Conservation (phyloP, 371 early-diverging fungal genomes). For the Zopfochytrium polystomum region DNA sequence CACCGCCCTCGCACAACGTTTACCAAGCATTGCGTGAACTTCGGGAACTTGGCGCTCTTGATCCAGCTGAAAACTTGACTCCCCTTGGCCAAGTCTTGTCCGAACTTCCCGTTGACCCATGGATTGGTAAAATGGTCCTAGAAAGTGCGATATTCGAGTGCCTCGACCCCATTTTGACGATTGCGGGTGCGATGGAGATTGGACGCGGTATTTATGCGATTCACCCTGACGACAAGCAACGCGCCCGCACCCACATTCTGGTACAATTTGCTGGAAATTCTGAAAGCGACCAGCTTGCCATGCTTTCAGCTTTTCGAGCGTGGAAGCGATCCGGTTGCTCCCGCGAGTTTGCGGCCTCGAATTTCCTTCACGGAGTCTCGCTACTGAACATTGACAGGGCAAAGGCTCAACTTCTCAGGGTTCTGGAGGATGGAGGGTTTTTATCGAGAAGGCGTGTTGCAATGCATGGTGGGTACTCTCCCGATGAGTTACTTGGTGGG, state of each 20-base stretch:
- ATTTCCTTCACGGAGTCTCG: constrained; percentile 30
- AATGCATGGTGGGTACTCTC: neutral
- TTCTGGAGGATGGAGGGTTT: constrained; percentile 28
- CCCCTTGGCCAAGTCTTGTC: constrained; percentile 50
- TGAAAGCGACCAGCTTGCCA: constrained; percentile 36
- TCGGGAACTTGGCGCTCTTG: constrained; percentile 47
- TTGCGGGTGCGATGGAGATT: constrained; percentile 61
- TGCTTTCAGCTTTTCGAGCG: constrained; percentile 30
- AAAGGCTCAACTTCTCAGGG: constrained; percentile 31
- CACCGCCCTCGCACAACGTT: constrained; percentile 37
- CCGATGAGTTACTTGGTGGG: constrained; percentile 23
- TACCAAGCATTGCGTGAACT: constrained; percentile 33
- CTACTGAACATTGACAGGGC: constrained; percentile 35
- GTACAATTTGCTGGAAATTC: constrained; percentile 22
- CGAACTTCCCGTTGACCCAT: constrained; percentile 50
- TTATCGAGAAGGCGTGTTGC: neutral
- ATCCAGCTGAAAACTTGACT: constrained; percentile 47
- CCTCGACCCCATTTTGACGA: constrained; percentile 76
- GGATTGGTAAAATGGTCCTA: constrained; percentile 85
- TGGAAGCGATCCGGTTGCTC: constrained; percentile 20
- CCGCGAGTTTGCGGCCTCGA: constrained; percentile 26
- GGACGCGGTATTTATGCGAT: constrained; percentile 40
- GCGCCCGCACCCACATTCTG: constrained; percentile 33
- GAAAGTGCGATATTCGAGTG: constrained; percentile 75
- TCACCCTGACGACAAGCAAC: constrained; percentile 36